These are phyloP conservation scores for Cercospora canescens DNA, from an alignment of 2,329 filamentous ascomycete genomes.

Conservation along the genomic window DNA sequence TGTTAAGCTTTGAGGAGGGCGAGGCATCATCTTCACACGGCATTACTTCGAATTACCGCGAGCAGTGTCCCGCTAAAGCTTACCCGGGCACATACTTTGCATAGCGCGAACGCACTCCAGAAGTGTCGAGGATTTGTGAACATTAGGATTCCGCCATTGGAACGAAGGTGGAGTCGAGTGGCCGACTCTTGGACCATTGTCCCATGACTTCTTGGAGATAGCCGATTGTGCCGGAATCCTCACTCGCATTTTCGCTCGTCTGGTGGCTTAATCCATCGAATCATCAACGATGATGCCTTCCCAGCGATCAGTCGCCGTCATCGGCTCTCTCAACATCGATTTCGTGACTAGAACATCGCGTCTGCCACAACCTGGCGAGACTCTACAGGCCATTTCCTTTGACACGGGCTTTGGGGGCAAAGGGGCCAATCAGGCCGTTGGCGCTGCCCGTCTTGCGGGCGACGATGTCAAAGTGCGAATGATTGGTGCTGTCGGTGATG, in stretches of 20 bases:
- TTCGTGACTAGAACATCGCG: slow-evolving; percentile 85
- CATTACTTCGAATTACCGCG: background rate
- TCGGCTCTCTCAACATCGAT: slow-evolving; percentile 94
- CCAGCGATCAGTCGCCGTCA: slow-evolving; percentile 61
- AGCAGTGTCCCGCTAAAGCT: background rate
- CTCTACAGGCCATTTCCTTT: slow-evolving; percentile 76
- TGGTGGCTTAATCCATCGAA: background rate
- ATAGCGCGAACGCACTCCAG: background rate
- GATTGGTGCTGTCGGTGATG: slow-evolving; percentile 52
- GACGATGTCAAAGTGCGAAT: slow-evolving; percentile 46
- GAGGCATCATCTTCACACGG: background rate
- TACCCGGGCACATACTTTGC: background rate
- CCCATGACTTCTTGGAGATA: background rate
- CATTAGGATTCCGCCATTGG: background rate
- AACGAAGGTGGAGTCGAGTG: background rate
- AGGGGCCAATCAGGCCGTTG: slow-evolving; percentile 89
- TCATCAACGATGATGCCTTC: slow-evolving; percentile 2
- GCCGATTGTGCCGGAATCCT: background rate
- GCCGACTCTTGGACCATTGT: background rate
- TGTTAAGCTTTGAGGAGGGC: background rate
- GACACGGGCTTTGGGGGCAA: slow-evolving; percentile 85
- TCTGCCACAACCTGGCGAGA: slow-evolving; percentile 82
- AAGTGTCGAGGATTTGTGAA: background rate
- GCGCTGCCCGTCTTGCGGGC: slow-evolving; percentile 26
- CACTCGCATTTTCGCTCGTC: background rate